Base-by-base conservation (phyloP, 106 monocot genomes). In the Cymbidium sinense region DNA sequence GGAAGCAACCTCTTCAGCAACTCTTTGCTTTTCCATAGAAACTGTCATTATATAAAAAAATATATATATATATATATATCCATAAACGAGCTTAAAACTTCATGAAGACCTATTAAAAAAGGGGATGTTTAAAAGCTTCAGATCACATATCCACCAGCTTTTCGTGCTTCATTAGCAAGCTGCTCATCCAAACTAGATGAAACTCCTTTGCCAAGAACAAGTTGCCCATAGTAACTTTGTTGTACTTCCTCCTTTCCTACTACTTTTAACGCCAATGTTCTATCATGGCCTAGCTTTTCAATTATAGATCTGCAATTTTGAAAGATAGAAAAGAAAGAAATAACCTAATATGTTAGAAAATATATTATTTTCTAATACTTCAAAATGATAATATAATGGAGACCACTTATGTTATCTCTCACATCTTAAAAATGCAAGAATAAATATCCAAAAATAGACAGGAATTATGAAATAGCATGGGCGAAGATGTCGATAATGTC, bases 1-100 rank as follows among this genome's bases (percentile, higher is more conserved):
- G 41, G 92, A 98, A 51, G 96, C 96, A 80, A 98, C 96, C 81
- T 98, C 94, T 77, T 94, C 75, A 34, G 96, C 96, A 86, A 98
- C 85, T 78, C 84, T 88, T 90, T 94, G 91, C 80, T 92, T 98
- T 75, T 98, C 96, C 78, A 67, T 81, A 20, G 91, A 92, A 67
- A 92, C 96, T 98, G 72, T 75, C 29, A 44, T 50, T 19, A 52
- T 5, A 41, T 58, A 73, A 28, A 47, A 47, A 18, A 51, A 11
- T 77, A 36, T 29, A n/a, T n/a, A n/a, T n/a, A n/a, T n/a, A n/a
- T n/a, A n/a, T n/a, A n/a, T n/a, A n/a, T n/a, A n/a, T 15, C 30
- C 47, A 9, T 15, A 72, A 11, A 41, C 18, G 21, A 70, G 75
- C 29, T 34, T 44, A 30, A 39, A 30, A 19, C 35, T 81, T 78